A percentile compares a stretch with the other conserved stretches of the same genome.
These are phyloP conservation scores for Suillus weaverae DNA, from an alignment of 768 basidiomycete species.

Conservation along the genomic window DNA sequence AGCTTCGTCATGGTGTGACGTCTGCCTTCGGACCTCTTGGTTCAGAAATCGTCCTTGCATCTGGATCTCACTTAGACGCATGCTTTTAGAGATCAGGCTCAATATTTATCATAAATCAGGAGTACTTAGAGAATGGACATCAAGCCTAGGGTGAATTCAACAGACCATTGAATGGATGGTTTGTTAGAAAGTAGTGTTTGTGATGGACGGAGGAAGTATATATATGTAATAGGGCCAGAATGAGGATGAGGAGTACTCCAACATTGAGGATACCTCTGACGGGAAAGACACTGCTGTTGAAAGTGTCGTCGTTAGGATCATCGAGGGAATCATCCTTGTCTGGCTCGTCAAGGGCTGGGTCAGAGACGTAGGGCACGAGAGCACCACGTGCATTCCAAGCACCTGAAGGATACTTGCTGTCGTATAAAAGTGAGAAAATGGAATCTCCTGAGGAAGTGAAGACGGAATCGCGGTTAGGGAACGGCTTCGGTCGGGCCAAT, in stretches of 20 bases:
- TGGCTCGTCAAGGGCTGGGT: constrained; percentile 56
- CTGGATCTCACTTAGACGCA: too few relatives aligned
- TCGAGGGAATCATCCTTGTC: constrained; percentile 82
- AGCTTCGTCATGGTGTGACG: too few relatives aligned
- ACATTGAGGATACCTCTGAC: constrained; percentile 68
- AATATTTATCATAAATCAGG: too few relatives aligned
- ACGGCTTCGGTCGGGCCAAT: constrained; percentile 34
- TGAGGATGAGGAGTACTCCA: constrained; percentile 61
- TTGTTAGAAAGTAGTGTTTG: too few relatives aligned
- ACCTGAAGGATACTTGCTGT: constrained; percentile 66
- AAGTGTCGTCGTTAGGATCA: constrained; percentile 45
- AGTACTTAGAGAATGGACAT: too few relatives aligned
- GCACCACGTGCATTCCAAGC: constrained; percentile 28
- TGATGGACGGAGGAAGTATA: too few relatives aligned
- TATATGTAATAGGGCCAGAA: constrained; percentile 61
- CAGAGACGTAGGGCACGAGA: constrained; percentile 70
- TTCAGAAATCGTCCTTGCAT: too few relatives aligned
- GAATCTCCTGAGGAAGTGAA: constrained; percentile 56
- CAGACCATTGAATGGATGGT: too few relatives aligned
- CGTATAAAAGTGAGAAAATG: constrained; percentile 45
- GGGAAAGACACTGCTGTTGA: constrained; percentile 28
- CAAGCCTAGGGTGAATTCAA: too few relatives aligned
- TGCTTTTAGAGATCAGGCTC: too few relatives aligned
- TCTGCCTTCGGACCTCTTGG: too few relatives aligned
- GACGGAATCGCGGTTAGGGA: constrained; percentile 40